Evolutionary conservation across 2,329 filamentous ascomycete species (phyloP), one percentile per base, ranked within the genome.

Genomic region (Xylariaceae sp.): DNA sequence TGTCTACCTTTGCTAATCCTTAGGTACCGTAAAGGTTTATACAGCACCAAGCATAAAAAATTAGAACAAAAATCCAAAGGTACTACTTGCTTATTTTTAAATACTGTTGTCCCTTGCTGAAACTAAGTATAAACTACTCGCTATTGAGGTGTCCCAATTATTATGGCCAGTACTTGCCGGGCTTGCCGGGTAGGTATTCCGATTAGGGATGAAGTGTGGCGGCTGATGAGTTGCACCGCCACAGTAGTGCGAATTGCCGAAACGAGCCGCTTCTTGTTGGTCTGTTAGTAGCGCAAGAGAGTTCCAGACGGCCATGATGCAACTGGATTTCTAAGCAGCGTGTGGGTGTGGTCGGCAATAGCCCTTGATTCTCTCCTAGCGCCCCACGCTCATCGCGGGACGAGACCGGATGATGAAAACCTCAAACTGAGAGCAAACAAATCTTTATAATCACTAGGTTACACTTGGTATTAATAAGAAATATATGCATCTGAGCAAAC

Each of bases 241-340:
- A 60, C 57, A 46, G 16, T 16, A 39, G 23, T 6, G 26, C 33
- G 21, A 56, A 34, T 41, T 64, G 56, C 66, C 66, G 65, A 67
- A 49, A 50, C 48, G 51, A 61, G 58, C 66, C 66, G 64, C 51
- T 49, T 47, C 55, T 61, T 61, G 58, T 6, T 12, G 39, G 19
- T 16, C 6, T 21, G 45, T 49, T 46, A 43, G 53, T 44, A 54
- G 40, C 31, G 40, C 44, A 49, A 57, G 49, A 50, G 58, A 48
- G 16, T 23, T 47, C 24, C 23, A n/a, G 44, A 39, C 34, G 24
- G 12, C 8, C 9, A 21, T 58, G 44, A 63, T 57, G 54, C 50
- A 62, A 61, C 50, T 67, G 68, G 62, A 71, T 71, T 71, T 71
- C 67, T 71, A 71, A 71, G 67, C 69, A 69, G 60, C 56, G 53